phyloP scores from a whole-genome alignment of 495 filamentous ascomycete species.

The Talaromyces adpressus region DNA sequence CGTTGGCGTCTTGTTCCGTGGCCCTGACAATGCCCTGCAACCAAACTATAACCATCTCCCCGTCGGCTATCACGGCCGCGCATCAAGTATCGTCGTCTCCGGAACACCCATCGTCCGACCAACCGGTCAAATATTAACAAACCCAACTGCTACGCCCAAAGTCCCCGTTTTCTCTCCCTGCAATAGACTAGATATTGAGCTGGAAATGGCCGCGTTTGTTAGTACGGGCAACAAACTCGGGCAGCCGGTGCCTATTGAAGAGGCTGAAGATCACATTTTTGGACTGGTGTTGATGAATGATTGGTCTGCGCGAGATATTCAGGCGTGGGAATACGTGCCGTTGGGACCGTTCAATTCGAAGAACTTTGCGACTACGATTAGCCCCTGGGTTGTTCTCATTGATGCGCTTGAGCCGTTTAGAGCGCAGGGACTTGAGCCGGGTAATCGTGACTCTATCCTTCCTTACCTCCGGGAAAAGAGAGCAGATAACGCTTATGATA shows the following conservation, averaged over 20 bases:
- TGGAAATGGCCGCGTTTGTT: conserved; percentile 83
- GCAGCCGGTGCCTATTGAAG: conserved; percentile 49
- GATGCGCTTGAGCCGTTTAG: conserved; percentile 75
- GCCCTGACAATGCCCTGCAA: conserved; percentile 70
- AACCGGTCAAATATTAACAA: conserved; percentile 69
- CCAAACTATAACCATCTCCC: conserved; percentile 89
- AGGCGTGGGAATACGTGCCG: conserved; percentile 84
- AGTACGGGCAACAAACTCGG: conserved; percentile 61
- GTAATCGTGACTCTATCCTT: conserved; percentile 54
- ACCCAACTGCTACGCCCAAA: conserved; percentile 55
- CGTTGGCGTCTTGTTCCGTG: conserved; percentile 77
- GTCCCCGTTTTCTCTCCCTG: conserved; percentile 56
- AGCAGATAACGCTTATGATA: conserved; percentile 61
- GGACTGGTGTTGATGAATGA: conserved; percentile 90
- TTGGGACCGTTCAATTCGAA: conserved; percentile 86
- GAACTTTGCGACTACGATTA: conserved; percentile 88
- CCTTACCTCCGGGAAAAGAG: conserved; percentile 63
- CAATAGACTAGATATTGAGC: conserved; percentile 72
- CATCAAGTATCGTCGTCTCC: conserved; percentile 70
- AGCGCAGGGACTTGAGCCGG: conserved; percentile 47
- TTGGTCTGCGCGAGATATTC: conserved; percentile 89
- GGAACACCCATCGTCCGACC: conserved; percentile 72
- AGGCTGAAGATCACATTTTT: conserved; percentile 75
- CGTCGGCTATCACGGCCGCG: conserved; percentile 80
- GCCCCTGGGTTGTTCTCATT: conserved; percentile 79